Percentiles rank a stretch among this genome's conserved stretches.
phyloP scores from a whole-genome alignment of 2,329 filamentous ascomycete genomes.

The Microdochium bolleyi region DNA sequence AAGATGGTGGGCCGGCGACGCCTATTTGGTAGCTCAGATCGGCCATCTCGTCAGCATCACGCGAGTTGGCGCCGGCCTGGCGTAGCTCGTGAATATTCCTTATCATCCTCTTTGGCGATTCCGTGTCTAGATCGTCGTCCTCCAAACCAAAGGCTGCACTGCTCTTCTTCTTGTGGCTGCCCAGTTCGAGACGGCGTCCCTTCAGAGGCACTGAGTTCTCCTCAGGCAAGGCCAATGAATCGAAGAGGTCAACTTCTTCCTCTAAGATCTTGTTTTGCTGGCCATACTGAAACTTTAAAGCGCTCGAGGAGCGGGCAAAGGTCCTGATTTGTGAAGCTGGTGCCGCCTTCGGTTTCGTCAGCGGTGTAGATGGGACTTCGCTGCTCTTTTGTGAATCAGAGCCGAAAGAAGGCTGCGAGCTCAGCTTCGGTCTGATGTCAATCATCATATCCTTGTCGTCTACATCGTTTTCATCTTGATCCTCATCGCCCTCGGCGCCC shows the following conservation, averaged over 20 bases:
- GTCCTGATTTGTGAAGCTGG: slow-evolving; percentile 12
- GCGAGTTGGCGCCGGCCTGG: slow-evolving; percentile 58
- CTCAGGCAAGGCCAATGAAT: slow-evolving; percentile 16
- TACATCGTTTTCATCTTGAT: slow-evolving; percentile 8
- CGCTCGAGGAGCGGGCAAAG: slow-evolving; percentile 18
- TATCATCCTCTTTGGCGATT: slow-evolving; percentile 40
- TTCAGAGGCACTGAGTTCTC: slow-evolving; percentile 13
- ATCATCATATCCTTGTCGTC: slow-evolving; percentile 10
- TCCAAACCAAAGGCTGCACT: slow-evolving; percentile 15
- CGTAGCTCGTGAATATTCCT: slow-evolving; percentile 58
- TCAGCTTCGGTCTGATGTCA: slow-evolving; percentile 8
- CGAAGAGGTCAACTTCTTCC: slow-evolving; percentile 20
- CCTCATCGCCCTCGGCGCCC: slow-evolving; percentile 8
- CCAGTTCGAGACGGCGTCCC: slow-evolving; percentile 20
- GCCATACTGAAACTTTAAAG: slow-evolving; percentile 22
- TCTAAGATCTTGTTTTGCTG: slow-evolving; percentile 19
- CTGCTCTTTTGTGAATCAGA: slow-evolving; percentile 8
- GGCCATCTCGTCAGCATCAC: slow-evolving; percentile 58
- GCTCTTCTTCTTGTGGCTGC: slow-evolving; percentile 13
- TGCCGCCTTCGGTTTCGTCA: slow-evolving; percentile 8
- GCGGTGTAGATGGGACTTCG: slow-evolving; percentile 13
- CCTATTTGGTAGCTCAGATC: slow-evolving; percentile 56
- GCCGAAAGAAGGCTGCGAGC: slow-evolving; percentile 5
- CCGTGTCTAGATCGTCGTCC: slow-evolving; percentile 34
- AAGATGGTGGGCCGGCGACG: slow-evolving; percentile 34